Evolutionary conservation across 2,329 filamentous ascomycete species (phyloP), one percentile per base, ranked within the genome.

Genomic region (Sphaceloma murrayae): DNA sequence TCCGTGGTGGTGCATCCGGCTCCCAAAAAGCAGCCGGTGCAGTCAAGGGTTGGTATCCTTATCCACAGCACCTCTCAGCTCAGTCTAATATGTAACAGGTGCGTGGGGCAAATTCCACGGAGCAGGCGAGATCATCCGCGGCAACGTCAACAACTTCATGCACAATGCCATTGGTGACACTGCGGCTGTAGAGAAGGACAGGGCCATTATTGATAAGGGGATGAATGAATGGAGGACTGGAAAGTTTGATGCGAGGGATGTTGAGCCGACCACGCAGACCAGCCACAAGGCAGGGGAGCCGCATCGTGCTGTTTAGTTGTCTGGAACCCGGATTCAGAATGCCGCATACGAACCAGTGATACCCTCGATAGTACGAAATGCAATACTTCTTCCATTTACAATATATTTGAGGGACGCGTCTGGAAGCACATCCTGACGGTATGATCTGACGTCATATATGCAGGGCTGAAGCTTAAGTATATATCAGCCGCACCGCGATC

Each of bases 61-160:
- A 6, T 27, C 24, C 24, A 6, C 11, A 27, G 6, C 24, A 7
- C 24, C 24, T 11, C 24, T 27, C 11, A 27, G 7, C 24, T 27
- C 24, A 27, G 7, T 7, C 24, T 27, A 27, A 27, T 11, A 27
- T 13, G 6, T 6, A 8, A 17, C 30, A 33, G 30, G 14, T 13
- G 30, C 30, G 7, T 33, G 30, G 30, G 30, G 30, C 30, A 33
- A 33, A 13, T 33, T 33, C 30, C 30, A 33, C 14, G 30, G 30
- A 7, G 30, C 30, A 17, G 30, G 30, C 30, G 30, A 33, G 14
- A 6, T 33, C 6, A n/a, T 33, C 10, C 30, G 30, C 30, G 30
- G 30, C 14, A 33, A 33, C 30, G 10, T 33, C 30, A 33, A 33
- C 14, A 17, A 17, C 30, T 33, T 33, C 30, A 17, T 33, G 14